These are phyloP conservation scores for Dysphania ambrosioides DNA, from an alignment of 148 eudicot genomes.

Conservation along the genomic window DNA sequence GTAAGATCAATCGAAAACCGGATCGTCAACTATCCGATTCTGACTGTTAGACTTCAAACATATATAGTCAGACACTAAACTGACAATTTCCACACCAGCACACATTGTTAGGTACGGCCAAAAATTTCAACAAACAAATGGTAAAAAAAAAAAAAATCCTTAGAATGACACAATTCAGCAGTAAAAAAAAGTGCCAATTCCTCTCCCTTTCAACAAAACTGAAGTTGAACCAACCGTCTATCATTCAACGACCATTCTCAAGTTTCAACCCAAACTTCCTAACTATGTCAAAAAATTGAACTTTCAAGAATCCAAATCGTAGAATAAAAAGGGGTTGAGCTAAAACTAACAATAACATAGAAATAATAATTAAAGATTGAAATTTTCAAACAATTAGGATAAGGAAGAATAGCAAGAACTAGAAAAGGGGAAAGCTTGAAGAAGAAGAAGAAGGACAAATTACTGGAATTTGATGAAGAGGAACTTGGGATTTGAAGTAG, in stretches of 20 bases:
- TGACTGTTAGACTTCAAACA: neutral
- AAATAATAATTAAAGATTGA: neutral
- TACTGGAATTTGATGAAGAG: slow-evolving; percentile 98
- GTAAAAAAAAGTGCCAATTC: no score
- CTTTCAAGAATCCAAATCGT: neutral
- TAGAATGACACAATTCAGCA: no score
- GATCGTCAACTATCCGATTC: neutral
- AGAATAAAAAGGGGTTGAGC: neutral
- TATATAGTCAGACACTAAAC: neutral
- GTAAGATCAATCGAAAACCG: neutral
- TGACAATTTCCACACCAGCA: neutral
- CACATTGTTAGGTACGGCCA: no score
- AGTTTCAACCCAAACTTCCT: neutral
- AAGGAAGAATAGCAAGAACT: neutral
- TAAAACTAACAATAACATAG: neutral
- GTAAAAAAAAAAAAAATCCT: no score
- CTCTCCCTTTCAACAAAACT: no score
- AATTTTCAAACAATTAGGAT: no score
- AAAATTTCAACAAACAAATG: no score
- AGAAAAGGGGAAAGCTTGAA: neutral
- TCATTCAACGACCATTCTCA: neutral
- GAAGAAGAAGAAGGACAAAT: slow-evolving; percentile 13
- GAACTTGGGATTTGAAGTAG: slow-evolving; percentile 96
- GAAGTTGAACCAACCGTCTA: neutral
- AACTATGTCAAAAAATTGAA: neutral